Percentiles rank a stretch among this genome's conserved stretches.
These are phyloP conservation scores for Letharia columbiana DNA, from an alignment of 495 filamentous ascomycete species.

Conservation along the genomic window DNA sequence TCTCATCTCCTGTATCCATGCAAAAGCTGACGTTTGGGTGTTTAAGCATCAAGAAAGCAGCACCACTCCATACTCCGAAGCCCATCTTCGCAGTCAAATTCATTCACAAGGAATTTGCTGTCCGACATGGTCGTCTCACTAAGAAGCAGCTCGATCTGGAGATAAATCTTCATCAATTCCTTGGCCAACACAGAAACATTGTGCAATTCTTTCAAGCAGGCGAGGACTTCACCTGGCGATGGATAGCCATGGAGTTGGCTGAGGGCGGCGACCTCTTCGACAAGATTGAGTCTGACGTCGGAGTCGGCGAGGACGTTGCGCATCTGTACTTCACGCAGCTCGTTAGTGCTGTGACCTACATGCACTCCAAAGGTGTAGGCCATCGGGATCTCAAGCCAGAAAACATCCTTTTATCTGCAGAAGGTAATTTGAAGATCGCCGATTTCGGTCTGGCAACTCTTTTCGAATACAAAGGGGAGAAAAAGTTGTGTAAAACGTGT, in stretches of 20 bases:
- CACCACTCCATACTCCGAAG: constrained; percentile 53
- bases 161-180: constrained; percentile 75
- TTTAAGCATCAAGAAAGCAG: constrained; percentile 85
- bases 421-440: constrained; percentile 87
- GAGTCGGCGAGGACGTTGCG: constrained; percentile 83
- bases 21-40: not conserved
- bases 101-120: constrained; percentile 92
- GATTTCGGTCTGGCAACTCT: constrained; percentile 96
- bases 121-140: constrained; percentile 78
- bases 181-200: constrained; percentile 84
- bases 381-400: constrained; percentile 90
- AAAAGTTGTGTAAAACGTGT: constrained; percentile 73
- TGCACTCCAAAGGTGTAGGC: constrained; percentile 86
- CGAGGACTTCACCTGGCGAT: constrained; percentile 84
- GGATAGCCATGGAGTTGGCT: constrained; percentile 97
- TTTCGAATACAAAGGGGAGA: constrained; percentile 76
- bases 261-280: constrained; percentile 97
- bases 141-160: constrained; percentile 84
- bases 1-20: constrained; percentile 16
- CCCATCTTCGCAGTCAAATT: constrained; percentile 92
- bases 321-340: constrained; percentile 95
- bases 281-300: constrained; percentile 96
- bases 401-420: constrained; percentile 73
- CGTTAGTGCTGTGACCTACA: constrained; percentile 80
- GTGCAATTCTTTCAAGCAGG: constrained; percentile 84